These are phyloP conservation scores for Porphyrellus sp. DNA, from an alignment of 1,284 basidiomycete species.

Conservation along the genomic window DNA sequence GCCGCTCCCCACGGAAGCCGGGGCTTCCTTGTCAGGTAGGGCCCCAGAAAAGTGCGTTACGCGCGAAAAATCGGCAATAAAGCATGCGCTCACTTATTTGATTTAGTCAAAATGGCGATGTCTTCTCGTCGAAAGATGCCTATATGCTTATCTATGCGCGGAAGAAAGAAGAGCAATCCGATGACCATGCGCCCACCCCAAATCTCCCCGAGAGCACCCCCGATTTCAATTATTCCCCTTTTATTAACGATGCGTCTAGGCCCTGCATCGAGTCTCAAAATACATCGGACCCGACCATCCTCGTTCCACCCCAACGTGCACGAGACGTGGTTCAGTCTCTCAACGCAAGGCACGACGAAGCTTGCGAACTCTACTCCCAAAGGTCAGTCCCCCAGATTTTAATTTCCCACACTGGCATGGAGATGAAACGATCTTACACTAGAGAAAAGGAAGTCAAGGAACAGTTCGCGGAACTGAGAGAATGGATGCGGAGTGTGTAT, in stretches of 20 bases:
- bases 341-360: constrained; percentile 53
- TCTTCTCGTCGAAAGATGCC: constrained; percentile 72
- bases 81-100: constrained; percentile 23
- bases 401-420: constrained; percentile 18
- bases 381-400: constrained; percentile 41
- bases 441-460: constrained; percentile 46
- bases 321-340: constrained; percentile 50
- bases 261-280: constrained; percentile 8
- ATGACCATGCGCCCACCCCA: constrained; percentile 24
- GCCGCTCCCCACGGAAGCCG: constrained; percentile 20
- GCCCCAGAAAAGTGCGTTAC: constrained; percentile 28
- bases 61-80: constrained; percentile 4
- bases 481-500: constrained; percentile 60
- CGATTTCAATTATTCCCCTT: constrained; percentile 8
- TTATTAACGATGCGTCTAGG: constrained; percentile 22
- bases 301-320: constrained; percentile 51
- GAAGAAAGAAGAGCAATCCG: constrained; percentile 25
- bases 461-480: constrained; percentile 49
- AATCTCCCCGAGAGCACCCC: constrained; percentile 23
- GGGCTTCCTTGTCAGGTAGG: constrained; percentile 27
- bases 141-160: constrained; percentile 90
- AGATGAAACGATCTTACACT: constrained; percentile 12
- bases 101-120: constrained; percentile 30
- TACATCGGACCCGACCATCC: constrained; percentile 21
- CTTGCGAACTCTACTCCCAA: constrained; percentile 48